Percentiles rank a stretch among this genome's conserved stretches.
These are phyloP conservation scores for Penicilliopsis zonata DNA, from an alignment of 495 filamentous ascomycete species.

Conservation along the genomic window DNA sequence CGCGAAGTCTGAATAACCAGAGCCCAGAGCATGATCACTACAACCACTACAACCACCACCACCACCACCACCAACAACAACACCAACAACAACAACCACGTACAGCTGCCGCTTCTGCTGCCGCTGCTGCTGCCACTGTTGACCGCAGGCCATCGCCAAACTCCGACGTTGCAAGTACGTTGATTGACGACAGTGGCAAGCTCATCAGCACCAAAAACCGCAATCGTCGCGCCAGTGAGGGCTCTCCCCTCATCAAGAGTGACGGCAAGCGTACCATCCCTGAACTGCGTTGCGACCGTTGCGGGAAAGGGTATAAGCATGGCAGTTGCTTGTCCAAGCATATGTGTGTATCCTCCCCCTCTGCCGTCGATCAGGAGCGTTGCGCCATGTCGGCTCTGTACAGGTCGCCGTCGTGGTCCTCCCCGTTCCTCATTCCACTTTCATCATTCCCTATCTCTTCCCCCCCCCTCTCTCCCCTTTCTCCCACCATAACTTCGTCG, in stretches of 20 bases:
- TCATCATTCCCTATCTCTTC: slow-evolving; percentile 6
- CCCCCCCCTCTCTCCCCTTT: slow-evolving; percentile 4
- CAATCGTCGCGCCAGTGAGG: slow-evolving; percentile 76
- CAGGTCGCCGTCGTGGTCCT: slow-evolving; percentile 37
- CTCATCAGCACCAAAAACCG: slow-evolving; percentile 52
- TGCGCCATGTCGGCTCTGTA: slow-evolving; percentile 35
- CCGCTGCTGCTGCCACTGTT: no score
- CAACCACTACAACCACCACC: no score
- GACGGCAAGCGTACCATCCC: slow-evolving; percentile 64
- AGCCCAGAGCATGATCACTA: slow-evolving; percentile 32
- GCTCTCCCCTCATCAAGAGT: slow-evolving; percentile 60
- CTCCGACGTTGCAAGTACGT: slow-evolving; percentile 38
- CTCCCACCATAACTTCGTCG: slow-evolving; percentile 9
- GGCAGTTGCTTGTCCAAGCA: slow-evolving; percentile 99
- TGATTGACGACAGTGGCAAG: slow-evolving; percentile 22
- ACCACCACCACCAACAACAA: no score
- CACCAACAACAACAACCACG: no score
- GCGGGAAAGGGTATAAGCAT: slow-evolving; percentile 99
- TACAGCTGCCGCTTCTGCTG: no score
- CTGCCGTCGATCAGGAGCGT: slow-evolving; percentile 26
- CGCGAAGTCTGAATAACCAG: slow-evolving; percentile 40
- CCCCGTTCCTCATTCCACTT: slow-evolving; percentile 7
- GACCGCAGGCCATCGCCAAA: slow-evolving; percentile 37
- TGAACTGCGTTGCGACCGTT: slow-evolving; percentile 93
- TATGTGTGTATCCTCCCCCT: slow-evolving; percentile 73